A percentile compares a stretch with the other conserved stretches of the same genome.
Evolutionary conservation across 2,329 filamentous ascomycete species (phyloP).

Genomic region (Tolypocladium ovalisporum): DNA sequence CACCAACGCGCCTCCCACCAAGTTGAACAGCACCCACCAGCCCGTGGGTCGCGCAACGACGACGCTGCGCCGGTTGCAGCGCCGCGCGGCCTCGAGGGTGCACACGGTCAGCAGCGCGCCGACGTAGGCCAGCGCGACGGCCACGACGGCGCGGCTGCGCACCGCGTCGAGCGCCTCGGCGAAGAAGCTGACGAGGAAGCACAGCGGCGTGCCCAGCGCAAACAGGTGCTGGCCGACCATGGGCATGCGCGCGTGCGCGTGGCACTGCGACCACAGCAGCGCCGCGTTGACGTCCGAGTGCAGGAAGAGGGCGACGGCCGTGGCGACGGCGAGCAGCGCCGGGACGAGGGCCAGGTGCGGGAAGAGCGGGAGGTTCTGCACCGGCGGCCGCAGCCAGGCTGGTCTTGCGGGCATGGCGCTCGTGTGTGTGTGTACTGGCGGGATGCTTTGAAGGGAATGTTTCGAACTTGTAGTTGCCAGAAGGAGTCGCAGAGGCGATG

Average conservation of each 20-base stretch:
- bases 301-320: constrained; percentile 28
- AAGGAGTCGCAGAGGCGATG: not conserved
- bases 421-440: not conserved
- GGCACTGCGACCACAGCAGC: constrained; percentile 43
- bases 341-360: constrained; percentile 40
- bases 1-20: constrained; percentile 36
- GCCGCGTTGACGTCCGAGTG: constrained; percentile 39
- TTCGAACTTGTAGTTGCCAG: not conserved
- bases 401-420: not conserved
- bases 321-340: constrained; percentile 32
- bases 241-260: constrained; percentile 33
- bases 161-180: constrained; percentile 27
- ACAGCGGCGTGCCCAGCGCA: constrained; percentile 32
- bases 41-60: constrained; percentile 27
- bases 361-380: constrained; percentile 41
- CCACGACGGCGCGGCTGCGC: constrained; percentile 29
- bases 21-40: constrained; percentile 36
- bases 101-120: constrained; percentile 36
- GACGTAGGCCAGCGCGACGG: constrained; percentile 30
- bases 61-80: constrained; percentile 24
- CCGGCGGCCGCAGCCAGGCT: constrained; percentile 24
- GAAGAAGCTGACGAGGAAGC: constrained; percentile 41
- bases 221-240: constrained; percentile 29
- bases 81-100: constrained; percentile 37
- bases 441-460: not conserved